Base-by-base conservation (phyloP, 2,329 filamentous ascomycete genomes). In the Xylariaceae sp. region DNA sequence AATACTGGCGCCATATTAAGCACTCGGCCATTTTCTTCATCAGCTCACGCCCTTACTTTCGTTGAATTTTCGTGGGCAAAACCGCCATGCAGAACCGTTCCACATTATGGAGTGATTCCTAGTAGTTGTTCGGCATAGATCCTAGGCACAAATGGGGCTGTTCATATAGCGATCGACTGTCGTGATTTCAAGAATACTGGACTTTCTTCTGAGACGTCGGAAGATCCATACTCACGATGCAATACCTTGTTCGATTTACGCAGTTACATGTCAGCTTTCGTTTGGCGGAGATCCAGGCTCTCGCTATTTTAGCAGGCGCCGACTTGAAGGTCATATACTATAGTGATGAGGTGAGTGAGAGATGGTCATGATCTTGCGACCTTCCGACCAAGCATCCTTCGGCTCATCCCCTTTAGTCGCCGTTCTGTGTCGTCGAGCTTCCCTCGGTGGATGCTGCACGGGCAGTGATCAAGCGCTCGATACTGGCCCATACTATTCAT, bases 191-290 rank as follows among this genome's bases (percentile, higher is more conserved):
- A 26, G 37, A 53, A 9, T 37, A 30, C 37, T 33, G 26, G 21
- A 40, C 29, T n/a, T 30, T 11, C 30, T 9, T n/a, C 33, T 21
- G 16, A 23, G 32, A n/a, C 11, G 9, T 15, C 11, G 32, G 11
- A 35, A 13, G 23, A 39, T 18, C n/a, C 8, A 44, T 36, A 42
- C 50, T 24, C 26, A 29, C 27, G 37, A 85, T 86, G 84, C 84
- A 95, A 58, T 97, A 90, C 68, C 81, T 99, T 55, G 86, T 99
- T 60, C 89, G 93, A 64, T 92, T 97, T 70, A 88, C 87, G 37
- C 94, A 97, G 73, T 80, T 83, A 53, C 92, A 97, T 71, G 91
- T 97, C 76, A 88, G 84, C n/a, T 99, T 99, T 70, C 88, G 93
- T 32, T 79, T 85, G 50, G 84, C 92, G 3, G 94, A 99, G 72